A percentile compares a stretch with the other conserved stretches of the same genome.
Evolutionary conservation across 2,329 filamentous ascomycete genomes (phyloP).

Genomic region (Zymoseptoria crescenta): DNA sequence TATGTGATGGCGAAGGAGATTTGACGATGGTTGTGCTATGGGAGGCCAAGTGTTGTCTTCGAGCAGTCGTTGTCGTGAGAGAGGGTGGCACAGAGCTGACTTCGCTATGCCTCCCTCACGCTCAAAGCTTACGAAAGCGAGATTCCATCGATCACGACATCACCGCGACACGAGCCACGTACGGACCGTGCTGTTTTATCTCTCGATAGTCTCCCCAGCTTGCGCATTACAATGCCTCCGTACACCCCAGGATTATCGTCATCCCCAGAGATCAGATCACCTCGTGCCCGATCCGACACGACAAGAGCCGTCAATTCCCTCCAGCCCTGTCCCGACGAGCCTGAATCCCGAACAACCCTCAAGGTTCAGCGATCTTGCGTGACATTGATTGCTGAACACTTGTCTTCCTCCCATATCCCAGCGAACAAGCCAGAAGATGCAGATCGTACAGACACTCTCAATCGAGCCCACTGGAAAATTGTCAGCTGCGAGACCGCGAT

Average conservation of each 20-base stretch:
- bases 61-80: background rate
- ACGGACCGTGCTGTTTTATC: too few species aligned
- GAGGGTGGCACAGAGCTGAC: background rate
- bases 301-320: too few species aligned
- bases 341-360: too few species aligned
- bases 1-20: background rate
- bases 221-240: too few species aligned
- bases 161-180: background rate
- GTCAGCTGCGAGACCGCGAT: background rate
- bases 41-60: background rate
- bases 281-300: too few species aligned
- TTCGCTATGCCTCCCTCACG: too few species aligned
- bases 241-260: background rate
- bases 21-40: background rate
- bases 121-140: too few species aligned
- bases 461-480: background rate
- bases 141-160: background rate
- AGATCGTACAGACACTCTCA: background rate
- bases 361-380: too few species aligned
- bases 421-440: background rate
- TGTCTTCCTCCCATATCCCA: background rate
- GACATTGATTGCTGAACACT: background rate
- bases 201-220: too few species aligned
- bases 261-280: too few species aligned
- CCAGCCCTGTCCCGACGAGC: too few species aligned